phyloP scores from a whole-genome alignment of 2,329 filamentous ascomycete species.

The Fusarium sp. region DNA sequence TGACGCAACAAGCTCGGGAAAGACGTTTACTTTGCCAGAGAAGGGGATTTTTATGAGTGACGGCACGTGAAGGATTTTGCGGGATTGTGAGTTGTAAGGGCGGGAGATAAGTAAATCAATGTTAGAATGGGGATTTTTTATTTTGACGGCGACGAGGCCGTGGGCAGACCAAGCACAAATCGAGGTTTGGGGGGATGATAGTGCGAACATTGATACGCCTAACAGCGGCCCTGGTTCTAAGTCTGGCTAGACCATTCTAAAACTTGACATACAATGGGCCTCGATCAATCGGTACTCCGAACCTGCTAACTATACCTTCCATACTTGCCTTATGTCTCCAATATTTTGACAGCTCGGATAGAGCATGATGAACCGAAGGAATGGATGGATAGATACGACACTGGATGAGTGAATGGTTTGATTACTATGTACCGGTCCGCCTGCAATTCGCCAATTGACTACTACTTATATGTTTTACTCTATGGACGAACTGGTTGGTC shows the following conservation, averaged over 20 bases:
- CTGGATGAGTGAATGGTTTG: neutral
- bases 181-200: slow-evolving; percentile 9
- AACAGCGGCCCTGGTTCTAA: slow-evolving; percentile 27
- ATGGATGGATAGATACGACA: neutral
- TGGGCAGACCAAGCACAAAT: slow-evolving; percentile 25
- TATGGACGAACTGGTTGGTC: neutral
- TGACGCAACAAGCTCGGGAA: slow-evolving; percentile 46
- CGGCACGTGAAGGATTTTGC: slow-evolving; percentile 26
- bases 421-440: neutral
- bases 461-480: neutral
- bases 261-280: slow-evolving; percentile 24
- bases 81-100: slow-evolving; percentile 34
- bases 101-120: slow-evolving; percentile 17
- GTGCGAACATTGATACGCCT: slow-evolving; percentile 6
- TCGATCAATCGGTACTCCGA: neutral
- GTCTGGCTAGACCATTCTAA: slow-evolving; percentile 33
- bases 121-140: slow-evolving; percentile 22
- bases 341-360: neutral
- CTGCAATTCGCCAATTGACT: slow-evolving; percentile 2
- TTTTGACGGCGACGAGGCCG: slow-evolving; percentile 22
- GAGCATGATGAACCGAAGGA: neutral
- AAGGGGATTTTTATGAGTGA: slow-evolving; percentile 31
- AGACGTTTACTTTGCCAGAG: slow-evolving; percentile 24
- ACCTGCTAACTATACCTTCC: too few relatives aligned
- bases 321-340: neutral